These are phyloP conservation scores for Terfezia boudieri DNA, from an alignment of 495 filamentous ascomycete genomes.

Conservation along the genomic window DNA sequence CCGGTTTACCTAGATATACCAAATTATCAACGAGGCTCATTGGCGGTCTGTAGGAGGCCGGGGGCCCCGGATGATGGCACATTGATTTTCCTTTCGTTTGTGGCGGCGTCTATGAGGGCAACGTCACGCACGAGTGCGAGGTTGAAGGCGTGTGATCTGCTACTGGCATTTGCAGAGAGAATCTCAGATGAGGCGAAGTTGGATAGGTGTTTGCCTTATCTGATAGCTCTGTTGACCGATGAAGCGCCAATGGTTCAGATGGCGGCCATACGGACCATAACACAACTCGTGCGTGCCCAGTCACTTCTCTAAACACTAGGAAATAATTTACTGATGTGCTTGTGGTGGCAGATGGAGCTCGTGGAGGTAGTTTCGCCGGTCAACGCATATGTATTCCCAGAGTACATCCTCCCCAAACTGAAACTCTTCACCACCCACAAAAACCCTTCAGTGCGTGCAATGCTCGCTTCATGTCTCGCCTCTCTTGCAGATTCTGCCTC, in stretches of 20 bases:
- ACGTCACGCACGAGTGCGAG: slow-evolving; percentile 71
- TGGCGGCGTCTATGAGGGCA: slow-evolving; percentile 71
- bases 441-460: slow-evolving; percentile 53
- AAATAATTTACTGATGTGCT: neutral
- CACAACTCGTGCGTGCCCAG: slow-evolving; percentile 37
- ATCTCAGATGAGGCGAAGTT: slow-evolving; percentile 92
- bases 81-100: slow-evolving; percentile 69
- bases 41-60: slow-evolving; percentile 21
- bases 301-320: neutral
- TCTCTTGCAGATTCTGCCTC: slow-evolving; percentile 76
- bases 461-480: slow-evolving; percentile 80
- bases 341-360: slow-evolving; percentile 36
- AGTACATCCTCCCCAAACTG: slow-evolving; percentile 76
- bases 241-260: slow-evolving; percentile 60
- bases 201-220: slow-evolving; percentile 77
- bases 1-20: slow-evolving; percentile 81
- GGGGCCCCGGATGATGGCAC: slow-evolving; percentile 61
- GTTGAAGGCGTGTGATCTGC: slow-evolving; percentile 74
- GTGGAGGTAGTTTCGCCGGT: slow-evolving; percentile 76
- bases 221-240: slow-evolving; percentile 62
- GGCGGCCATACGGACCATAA: slow-evolving; percentile 61
- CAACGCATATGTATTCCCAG: slow-evolving; percentile 85
- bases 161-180: slow-evolving; percentile 78
- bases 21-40: slow-evolving; percentile 45
- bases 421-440: slow-evolving; percentile 41